Base-by-base conservation (phyloP, 768 basidiomycete species). In the Gloeophyllum trabeum region DNA sequence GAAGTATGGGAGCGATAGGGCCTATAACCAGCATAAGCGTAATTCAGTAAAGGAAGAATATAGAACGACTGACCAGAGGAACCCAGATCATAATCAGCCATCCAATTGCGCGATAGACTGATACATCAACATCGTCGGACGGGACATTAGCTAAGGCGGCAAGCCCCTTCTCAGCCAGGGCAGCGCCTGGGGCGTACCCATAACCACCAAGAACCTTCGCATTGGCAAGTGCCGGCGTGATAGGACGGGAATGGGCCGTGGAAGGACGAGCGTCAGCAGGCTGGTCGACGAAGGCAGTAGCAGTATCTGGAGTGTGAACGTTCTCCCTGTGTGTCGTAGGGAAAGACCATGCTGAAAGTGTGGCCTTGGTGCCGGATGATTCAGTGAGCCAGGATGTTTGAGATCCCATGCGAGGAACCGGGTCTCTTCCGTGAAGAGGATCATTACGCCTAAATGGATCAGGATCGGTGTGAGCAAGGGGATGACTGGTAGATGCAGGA, bases 381-480 rank as follows among this genome's bases (percentile, higher is more conserved):
- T 80, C 81, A 0, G 79, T 79, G 43, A 87, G 56, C 84, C 84
- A 86, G 3, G 83, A 87, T 14, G 65, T 75, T 54, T 82, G 79
- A 5, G 82, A 83, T 6, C 69, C 77, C 16, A 76, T 55, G 24
- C 80, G 74, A 24, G 56, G 55, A 30, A 70, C 73, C 34, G 62
- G 42, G 4, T 20, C 2, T 7, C 26, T 51, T 18, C 60, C 55
- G 6, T 64, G 60, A 24, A 59, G 55, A 5, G 75, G 72, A 18
- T 61, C 55, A 36, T 74, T 70, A 24, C 75, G 72, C 40, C 75
- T 66, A 66, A 85, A 82, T 6, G 79, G 81, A 47, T 84, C 81
- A 5, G 74, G 61, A 42, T 65, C 67, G 46, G 76, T 71, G 39
- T 48, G 43, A 28, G 47, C 55, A 53, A 39, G 70, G 59, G 35